Evolutionary conservation across 768 basidiomycete species (phyloP).

Genomic region (Piloderma croceum): DNA sequence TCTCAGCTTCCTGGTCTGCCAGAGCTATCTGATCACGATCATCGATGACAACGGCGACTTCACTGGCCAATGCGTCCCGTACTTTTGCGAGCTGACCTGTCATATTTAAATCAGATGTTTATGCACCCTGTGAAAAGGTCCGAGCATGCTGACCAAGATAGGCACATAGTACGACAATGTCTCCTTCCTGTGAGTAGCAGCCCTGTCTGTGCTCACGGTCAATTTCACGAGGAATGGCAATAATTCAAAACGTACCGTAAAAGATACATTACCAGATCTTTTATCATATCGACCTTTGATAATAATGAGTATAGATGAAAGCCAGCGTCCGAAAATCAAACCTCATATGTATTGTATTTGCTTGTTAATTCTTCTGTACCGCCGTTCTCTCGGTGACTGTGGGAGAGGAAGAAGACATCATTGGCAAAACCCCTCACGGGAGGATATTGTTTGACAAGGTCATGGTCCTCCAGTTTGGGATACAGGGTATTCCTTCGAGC

Average conservation of each 20-base stretch:
- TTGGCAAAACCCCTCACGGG: constrained; percentile 56
- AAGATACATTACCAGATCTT: constrained; percentile 49
- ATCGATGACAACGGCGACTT: constrained; percentile 62
- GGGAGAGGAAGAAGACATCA: constrained; percentile 65
- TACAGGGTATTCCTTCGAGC: constrained; percentile 52
- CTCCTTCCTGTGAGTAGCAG: constrained; percentile 39
- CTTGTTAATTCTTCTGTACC: constrained; percentile 57
- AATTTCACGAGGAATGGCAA: background rate
- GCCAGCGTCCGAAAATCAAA: constrained; percentile 33
- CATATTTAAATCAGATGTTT: too few species aligned
- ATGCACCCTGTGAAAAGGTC: background rate
- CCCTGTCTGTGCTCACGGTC: constrained; percentile 34
- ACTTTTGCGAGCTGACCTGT: constrained; percentile 46
- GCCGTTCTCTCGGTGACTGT: constrained; percentile 55
- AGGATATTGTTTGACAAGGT: constrained; percentile 44
- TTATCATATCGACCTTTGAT: constrained; percentile 39
- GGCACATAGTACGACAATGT: constrained; percentile 51
- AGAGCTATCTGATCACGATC: constrained; percentile 63
- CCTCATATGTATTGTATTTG: constrained; percentile 67
- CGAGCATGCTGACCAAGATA: background rate
- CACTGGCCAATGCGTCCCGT: constrained; percentile 34
- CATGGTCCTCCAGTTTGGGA: constrained; percentile 53
- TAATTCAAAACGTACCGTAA: constrained; percentile 27
- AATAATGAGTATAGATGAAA: background rate
- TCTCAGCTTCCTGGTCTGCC: constrained; percentile 41